Evolutionary conservation across 345 rosid genomes (phyloP).

Genomic region (Sonneratia caseolaris): DNA sequence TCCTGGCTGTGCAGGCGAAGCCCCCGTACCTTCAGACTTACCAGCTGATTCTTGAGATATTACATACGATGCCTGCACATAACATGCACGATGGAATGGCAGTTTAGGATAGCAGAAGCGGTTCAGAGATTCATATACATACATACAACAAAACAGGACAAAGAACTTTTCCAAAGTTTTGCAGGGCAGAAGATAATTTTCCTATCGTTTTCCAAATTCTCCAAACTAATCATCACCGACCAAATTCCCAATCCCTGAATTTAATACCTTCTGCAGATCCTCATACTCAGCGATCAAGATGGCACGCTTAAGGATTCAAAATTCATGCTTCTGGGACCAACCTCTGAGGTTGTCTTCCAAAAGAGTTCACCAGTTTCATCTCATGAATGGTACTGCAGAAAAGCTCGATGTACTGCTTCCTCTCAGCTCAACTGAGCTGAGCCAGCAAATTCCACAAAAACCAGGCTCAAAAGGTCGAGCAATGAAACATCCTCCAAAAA

Average conservation of each 20-base stretch:
- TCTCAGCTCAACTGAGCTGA: not conserved
- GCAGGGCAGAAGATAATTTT: not conserved
- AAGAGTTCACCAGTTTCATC: not conserved
- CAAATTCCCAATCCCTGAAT: not conserved
- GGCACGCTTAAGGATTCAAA: not conserved
- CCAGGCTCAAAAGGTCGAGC: too few species aligned
- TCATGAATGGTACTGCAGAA: not conserved
- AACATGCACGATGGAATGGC: not conserved
- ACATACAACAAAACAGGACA: not conserved
- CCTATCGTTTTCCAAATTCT: not conserved
- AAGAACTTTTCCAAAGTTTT: not conserved
- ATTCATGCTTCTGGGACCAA: not conserved
- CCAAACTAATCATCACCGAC: not conserved
- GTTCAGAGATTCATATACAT: not conserved
- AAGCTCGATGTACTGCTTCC: not conserved
- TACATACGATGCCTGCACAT: constrained; percentile 46
- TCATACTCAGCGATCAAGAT: not conserved
- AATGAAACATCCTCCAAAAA: too few species aligned
- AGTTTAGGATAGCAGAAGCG: not conserved
- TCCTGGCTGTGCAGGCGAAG: constrained; percentile 40
- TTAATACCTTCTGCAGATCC: not conserved
- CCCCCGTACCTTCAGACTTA: constrained; percentile 38
- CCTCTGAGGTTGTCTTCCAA: not conserved
- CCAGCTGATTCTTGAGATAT: constrained; percentile 44
- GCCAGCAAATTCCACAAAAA: too few species aligned